Base-by-base conservation (phyloP, 192 early-diverging fungal genomes). In the Funneliformis mosseae region DNA sequence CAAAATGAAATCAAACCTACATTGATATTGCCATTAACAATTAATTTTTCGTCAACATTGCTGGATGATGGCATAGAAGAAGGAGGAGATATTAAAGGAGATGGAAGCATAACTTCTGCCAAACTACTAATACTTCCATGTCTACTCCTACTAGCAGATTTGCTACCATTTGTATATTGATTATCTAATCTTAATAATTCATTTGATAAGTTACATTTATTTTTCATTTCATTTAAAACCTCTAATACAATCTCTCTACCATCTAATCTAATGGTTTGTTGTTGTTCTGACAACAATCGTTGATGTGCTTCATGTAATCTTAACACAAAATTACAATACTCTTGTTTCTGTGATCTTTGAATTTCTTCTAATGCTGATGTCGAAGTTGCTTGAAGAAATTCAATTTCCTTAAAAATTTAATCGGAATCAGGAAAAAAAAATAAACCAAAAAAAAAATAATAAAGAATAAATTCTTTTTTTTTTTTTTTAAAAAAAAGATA, bases 271-370 rank as follows among this genome's bases (percentile, higher is more conserved):
- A 28, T 72, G 0, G 16, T 71, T 39, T 62, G 60, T 68, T 64
- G 59, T 46, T 42, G 61, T 45, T 42, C 21, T 33, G 46, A 25
- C 25, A 68, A 25, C 23, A 11, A 46, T 6, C 59, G 68, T 79
- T 72, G 55, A 71, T 74, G 59, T 28, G 61, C 25, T 77, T 62
- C 64, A 83, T 75, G 88, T 38, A 91, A 76, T 63, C 87, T 83
- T 12, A 88, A 72, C 14, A 91, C 85, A 81, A 91, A 89, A 46
- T 89, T 87, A 60, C 87, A 83, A 71, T 91, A 91, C 79, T 91
- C 88, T 48, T 83, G 50, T 59, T 88, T 83, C 74, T 91, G 90
- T 0, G 76, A 81, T 21, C 78, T 72, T 63, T 88, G 87, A 5
- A 84, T 80, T 60, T 89, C 86, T 75, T 86, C 84, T 14, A 91